Base-by-base conservation (phyloP, 148 eudicot genomes). In the Chenopodium formosanum region DNA sequence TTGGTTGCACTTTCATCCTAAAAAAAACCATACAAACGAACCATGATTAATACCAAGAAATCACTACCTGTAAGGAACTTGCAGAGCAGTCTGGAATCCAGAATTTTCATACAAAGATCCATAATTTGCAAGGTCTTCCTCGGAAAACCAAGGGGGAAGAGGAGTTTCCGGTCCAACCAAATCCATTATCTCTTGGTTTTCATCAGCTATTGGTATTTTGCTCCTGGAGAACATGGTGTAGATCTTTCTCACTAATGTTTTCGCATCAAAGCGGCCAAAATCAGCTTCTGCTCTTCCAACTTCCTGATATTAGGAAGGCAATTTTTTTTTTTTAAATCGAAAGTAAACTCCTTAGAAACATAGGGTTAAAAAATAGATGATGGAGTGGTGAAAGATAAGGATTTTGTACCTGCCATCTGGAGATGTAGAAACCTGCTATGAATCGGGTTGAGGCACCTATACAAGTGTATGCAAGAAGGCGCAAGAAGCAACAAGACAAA, bases 281-380 rank as follows among this genome's bases (percentile, higher is more conserved):
- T 92, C 95, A 72, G 93, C 91, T 83, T 92, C 95, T 46, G 93
- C 92, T 80, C 92, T 81, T 83, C 93, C 95, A 46, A 89, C 86
- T 79, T 86, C 88, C 95, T 92, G 77, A 70, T 46, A 27, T 27
- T 29, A 32, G 23, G 12, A 52, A 17, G 11, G 6, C 1, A 32
- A 32, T 2, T 32, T 2, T 34, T 23, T 23, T 31, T 34, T 34
- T 34, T 7, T 17, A 34, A 40, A 8, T 2, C 4, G 31, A 27
- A 68, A 31, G 37, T 2, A 34, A 9, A 68, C 4, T 5, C 1
- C 7, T 4, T 68, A 29, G 9, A 25, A 2, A 40, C 34, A 75
- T 9, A 56, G n/a, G 50, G 12, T 14, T 40, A 20, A 6, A 12
- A 44, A 8, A 64, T 8, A 62, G 19, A 7, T 5, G 3, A n/a